These are phyloP conservation scores for Fusarium marasasianum DNA, from an alignment of 2,329 filamentous ascomycete genomes.

Conservation along the genomic window DNA sequence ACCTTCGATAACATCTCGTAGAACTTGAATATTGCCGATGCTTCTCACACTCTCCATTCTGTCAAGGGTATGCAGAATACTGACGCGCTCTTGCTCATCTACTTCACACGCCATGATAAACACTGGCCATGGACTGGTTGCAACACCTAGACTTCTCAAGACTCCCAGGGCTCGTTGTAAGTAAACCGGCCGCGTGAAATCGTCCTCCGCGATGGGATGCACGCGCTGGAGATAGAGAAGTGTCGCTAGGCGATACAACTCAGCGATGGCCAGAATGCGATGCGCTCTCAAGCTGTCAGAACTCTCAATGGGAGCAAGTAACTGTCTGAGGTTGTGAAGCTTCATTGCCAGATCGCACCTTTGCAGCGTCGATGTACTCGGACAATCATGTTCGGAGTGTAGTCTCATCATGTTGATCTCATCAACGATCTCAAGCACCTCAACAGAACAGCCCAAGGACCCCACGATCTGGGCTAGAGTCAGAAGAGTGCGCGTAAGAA, in stretches of 20 bases:
- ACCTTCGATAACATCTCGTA: background rate
- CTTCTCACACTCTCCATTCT: background rate
- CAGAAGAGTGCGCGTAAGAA: background rate
- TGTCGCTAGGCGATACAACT: background rate
- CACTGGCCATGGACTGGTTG: background rate
- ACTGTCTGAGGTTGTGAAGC: background rate
- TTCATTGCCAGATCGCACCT: background rate
- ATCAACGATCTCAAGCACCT: background rate
- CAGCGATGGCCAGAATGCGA: background rate
- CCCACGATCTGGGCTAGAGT: background rate
- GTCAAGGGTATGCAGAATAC: background rate
- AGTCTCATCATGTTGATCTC: background rate
- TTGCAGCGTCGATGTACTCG: background rate
- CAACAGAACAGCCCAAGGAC: background rate
- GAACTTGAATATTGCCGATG: background rate
- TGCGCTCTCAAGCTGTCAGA: background rate
- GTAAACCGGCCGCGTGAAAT: background rate
- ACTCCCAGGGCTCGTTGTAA: background rate
- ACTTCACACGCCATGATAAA: background rate
- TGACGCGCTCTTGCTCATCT: background rate
- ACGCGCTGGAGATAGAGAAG: background rate
- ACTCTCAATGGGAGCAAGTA: background rate
- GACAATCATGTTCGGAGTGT: fast-evolving
- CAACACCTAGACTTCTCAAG: background rate
- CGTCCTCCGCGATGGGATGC: background rate